Evolutionary conservation across 306 rosid genomes (phyloP), one percentile per base, ranked within the genome.

Genomic region (Mucuna pruriens): DNA sequence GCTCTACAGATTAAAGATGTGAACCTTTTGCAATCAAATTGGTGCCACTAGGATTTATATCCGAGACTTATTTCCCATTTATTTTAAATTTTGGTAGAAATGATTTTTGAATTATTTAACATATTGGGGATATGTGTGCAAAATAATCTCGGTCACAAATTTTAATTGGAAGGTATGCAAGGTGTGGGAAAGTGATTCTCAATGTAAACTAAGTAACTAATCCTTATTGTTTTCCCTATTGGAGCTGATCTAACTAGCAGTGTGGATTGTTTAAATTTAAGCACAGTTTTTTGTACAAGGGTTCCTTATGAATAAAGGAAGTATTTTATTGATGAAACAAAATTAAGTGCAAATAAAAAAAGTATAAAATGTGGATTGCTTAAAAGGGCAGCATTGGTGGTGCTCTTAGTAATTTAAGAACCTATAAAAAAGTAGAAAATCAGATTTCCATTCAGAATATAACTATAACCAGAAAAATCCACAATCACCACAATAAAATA

Each of bases 21-120:
- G 65, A 39, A 48, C 65, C 16, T 2, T 22, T 52, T 40, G 52
- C 17, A 36, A 67, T 66, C 58, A 78, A 73, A 33, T 65, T 57
- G 73, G 51, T 4, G 0, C 16, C 39, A 79, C 48, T 45, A 46
- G 25, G 46, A 68, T 80, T 75, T 39, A 29, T 46, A 15, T 6
- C 13, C 3, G 52, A 42, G 48, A 9, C 2, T 42, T 42, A 5
- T 13, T 11, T 1, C 48, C 48, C 12, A 42, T 42, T 42, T 42
- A 15, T 42, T 42, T 9, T 42, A 42, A 42, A 42, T 42, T 42
- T 42, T 11, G 3, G 15, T 9, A 42, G 12, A 42, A 42, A 2
- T 42, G 48, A 42, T 42, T 10, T 10, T 42, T 42, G 48, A 42
- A 42, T 42, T 9, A 15, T 42, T 38, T 5, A 38, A 5, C 42